Base-by-base conservation (phyloP, 164 flowering plant genomes). In the Umbellularia californica region DNA sequence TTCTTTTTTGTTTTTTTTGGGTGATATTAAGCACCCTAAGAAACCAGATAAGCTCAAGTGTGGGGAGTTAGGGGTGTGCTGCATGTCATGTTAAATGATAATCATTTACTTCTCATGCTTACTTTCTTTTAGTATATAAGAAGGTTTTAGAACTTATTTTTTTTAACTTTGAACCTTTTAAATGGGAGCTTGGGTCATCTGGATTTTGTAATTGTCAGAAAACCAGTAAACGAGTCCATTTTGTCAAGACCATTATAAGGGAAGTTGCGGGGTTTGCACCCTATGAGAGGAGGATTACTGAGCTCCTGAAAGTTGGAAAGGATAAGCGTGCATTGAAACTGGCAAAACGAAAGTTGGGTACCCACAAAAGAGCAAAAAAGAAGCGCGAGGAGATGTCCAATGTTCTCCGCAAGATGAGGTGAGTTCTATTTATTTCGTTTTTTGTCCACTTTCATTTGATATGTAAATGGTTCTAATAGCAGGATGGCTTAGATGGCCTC, bases 241-340 rank as follows among this genome's bases (percentile, higher is more conserved):
- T 83, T 58, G 81, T 84, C n/a, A 77, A 74, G 68, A 76, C 17
- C 28, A 62, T 84, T 3, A 84, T 84, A n/a, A 77, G 81, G 72
- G 87, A 84, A 72, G 85, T 84, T 71, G 85, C 84, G 58, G 87
- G 87, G 12, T 83, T 83, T 81, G 85, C 85, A 62, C 87, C 87
- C 10, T 84, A 82, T 81, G 87, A 84, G 77, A 82, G 82, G 79
- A 78, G 87, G 68, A 82, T 82, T 65, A 82, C 85, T 74, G 87
- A 84, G 74, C 83, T 84, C 47, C 71, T 84, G 22, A 84, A 82
- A 70, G 87, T 84, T 25, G 87, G 83, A 50, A 84, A 82, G 79
- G 85, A 84, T 65, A 84, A 84, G 78, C 82, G 85, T 70, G 87
- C 85, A 1, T 71, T 82, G 55, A 84, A 84, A 79, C 73, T 84